Evolutionary conservation across 345 rosid species (phyloP), one percentile per base, ranked within the genome.

Genomic region (Bruguiera sexangula): DNA sequence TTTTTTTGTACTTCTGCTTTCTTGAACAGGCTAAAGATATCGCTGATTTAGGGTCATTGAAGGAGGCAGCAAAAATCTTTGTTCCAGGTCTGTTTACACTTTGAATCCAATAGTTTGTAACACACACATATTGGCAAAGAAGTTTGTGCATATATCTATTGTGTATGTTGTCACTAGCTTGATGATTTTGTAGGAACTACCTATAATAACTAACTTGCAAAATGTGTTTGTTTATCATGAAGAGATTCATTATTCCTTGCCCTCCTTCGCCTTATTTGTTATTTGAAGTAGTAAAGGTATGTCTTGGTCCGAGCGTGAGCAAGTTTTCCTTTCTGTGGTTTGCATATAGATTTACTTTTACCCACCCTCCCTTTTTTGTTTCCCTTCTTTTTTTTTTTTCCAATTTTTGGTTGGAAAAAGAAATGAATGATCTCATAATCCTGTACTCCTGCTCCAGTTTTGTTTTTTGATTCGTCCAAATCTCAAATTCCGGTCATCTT

Each of bases 11-110:
- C 78, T 80, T 46, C 6, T 22, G 39, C 43, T 43, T 30, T 67
- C 69, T 74, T 68, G 70, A 65, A 43, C 88, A 94, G 98, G 98
- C 98, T 27, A 76, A 86, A 83, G 97, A 94, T 77, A 79, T 94
- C 55, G 75, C 85, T 0, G 95, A 86, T 64, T 74, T 94, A 68
- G 98, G 98, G 74, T 88, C 98, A 66, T 71, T 94, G 77, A 94
- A 85, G 77, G 83, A 84, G 69, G 97, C 93, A 67, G 86, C 96
- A 15, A 88, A 82, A 72, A 79, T 94, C 67, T 89, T 94, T 77
- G 88, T 93, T 74, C 98, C 98, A 73, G 93, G 98, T 86, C 64
- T 73, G 72, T 50, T 55, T 34, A 59, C 50, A 37, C 26, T 73
- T 54, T 30, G 3, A 30, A 56, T 22, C 54, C 30, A 59, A 32